Conservation (phyloP, 1,284 basidiomycete genomes). For the Cryptococcus sp. region DNA sequence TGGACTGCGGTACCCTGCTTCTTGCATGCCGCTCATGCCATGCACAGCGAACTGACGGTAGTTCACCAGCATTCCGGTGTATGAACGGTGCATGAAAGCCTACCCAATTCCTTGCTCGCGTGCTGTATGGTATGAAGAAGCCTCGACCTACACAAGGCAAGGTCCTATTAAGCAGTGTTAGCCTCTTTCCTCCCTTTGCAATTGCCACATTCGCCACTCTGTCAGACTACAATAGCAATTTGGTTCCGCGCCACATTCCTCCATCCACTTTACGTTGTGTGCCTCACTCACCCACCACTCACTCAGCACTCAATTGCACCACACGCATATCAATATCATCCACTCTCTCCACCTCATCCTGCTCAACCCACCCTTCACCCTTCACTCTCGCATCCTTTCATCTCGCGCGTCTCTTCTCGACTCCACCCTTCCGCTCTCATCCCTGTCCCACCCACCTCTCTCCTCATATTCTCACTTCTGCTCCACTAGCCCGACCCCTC, state of each 20-base stretch:
- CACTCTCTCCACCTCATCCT: neutral
- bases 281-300: conserved; percentile 1
- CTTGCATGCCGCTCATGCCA: too few relatives aligned
- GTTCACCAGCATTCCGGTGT: too few relatives aligned
- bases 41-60: too few relatives aligned
- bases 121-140: too few relatives aligned
- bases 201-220: too few relatives aligned
- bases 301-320: conserved; percentile 1
- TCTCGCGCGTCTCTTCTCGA: conserved; percentile 5
- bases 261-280: neutral
- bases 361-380: conserved; percentile 1
- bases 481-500: neutral
- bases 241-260: neutral
- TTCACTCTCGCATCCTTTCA: conserved; percentile 6
- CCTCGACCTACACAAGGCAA: too few relatives aligned
- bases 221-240: too few relatives aligned
- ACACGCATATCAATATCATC: neutral
- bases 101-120: too few relatives aligned
- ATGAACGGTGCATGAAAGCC: too few relatives aligned
- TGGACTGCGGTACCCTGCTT: too few relatives aligned
- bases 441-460: neutral
- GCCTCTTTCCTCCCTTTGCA: too few relatives aligned
- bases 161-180: too few relatives aligned
- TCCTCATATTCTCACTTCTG: neutral
- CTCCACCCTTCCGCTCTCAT: neutral